These are phyloP conservation scores for Mycena kentingensis DNA, from an alignment of 768 basidiomycete species.

Conservation along the genomic window DNA sequence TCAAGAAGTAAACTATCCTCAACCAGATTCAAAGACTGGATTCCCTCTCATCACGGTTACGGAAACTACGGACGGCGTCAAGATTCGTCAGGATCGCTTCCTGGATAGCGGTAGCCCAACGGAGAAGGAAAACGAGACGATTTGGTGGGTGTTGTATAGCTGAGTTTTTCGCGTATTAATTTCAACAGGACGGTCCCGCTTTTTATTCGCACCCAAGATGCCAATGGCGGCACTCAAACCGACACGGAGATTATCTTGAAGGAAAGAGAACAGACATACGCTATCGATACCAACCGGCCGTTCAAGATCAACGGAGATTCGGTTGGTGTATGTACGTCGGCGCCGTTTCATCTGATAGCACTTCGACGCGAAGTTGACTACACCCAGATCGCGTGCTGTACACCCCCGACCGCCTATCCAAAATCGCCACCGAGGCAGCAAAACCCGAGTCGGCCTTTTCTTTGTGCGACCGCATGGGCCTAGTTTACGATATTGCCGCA, in stretches of 20 bases:
- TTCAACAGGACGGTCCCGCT: constrained; percentile 75
- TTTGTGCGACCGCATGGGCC: constrained; percentile 84
- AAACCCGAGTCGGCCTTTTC: constrained; percentile 65
- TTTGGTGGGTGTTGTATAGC: constrained; percentile 56
- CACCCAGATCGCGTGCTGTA: constrained; percentile 81
- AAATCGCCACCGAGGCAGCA: constrained; percentile 81
- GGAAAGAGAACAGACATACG: constrained; percentile 64
- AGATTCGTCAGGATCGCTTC: constrained; percentile 76
- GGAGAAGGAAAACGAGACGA: constrained; percentile 87
- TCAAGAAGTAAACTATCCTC: no score
- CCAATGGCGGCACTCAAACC: constrained; percentile 56
- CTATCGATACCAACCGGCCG: constrained; percentile 70
- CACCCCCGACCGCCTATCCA: constrained; percentile 71
- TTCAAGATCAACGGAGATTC: constrained; percentile 94
- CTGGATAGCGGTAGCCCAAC: constrained; percentile 82
- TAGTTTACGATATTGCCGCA: constrained; percentile 81
- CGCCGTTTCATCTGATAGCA: constrained; percentile 1
- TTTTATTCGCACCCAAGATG: constrained; percentile 61
- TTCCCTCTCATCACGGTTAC: constrained; percentile 91
- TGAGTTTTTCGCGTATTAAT: constrained; percentile 4
- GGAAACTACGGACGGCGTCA: constrained; percentile 70
- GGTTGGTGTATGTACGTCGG: constrained; percentile 76
- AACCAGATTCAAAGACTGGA: constrained; percentile 47
- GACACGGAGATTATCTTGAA: constrained; percentile 66
- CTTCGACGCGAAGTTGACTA: not conserved